These are phyloP conservation scores for Bolboschoenus planiculmis DNA, from an alignment of 176 grass and related monocot genomes.

Conservation along the genomic window DNA sequence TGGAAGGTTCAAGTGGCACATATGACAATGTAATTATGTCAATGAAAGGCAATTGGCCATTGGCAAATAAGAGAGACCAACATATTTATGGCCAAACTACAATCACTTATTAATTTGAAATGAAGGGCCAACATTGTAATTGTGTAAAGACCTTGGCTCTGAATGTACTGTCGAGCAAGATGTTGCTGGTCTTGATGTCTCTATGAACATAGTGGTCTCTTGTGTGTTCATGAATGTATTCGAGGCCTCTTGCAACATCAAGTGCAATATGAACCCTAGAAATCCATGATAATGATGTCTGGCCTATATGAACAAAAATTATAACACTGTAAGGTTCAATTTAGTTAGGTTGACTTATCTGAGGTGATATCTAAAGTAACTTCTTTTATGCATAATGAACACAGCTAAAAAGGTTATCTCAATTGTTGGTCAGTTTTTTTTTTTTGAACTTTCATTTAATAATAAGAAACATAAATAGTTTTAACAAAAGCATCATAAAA, in stretches of 20 bases:
- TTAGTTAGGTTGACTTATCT: not conserved
- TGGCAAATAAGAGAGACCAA: not conserved
- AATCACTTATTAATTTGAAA: conserved; percentile 6
- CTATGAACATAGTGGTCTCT: conserved; percentile 98
- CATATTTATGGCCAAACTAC: not conserved
- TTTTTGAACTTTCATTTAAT: not conserved
- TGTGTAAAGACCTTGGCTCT: conserved; percentile 63
- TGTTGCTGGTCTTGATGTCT: conserved; percentile 99
- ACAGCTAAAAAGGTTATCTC: not conserved
- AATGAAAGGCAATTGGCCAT: not conserved
- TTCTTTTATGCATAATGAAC: not conserved
- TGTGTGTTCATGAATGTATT: conserved; percentile 99
- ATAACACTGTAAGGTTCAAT: not conserved
- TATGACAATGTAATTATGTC: not conserved
- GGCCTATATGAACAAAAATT: conserved; percentile 38
- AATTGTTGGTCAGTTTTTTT: no score
- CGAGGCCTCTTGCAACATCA: conserved; percentile 92
- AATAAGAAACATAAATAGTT: not conserved
- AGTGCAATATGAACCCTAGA: conserved; percentile 91
- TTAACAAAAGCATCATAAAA: conserved; percentile 8
- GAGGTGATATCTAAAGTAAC: not conserved
- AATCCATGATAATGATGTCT: conserved; percentile 90
- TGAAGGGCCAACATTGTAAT: not conserved
- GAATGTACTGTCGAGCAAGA: conserved; percentile 87
- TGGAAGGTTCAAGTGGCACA: not conserved